Evolutionary conservation across 345 rosid genomes (phyloP).

Genomic region (Corchorus olitorius): DNA sequence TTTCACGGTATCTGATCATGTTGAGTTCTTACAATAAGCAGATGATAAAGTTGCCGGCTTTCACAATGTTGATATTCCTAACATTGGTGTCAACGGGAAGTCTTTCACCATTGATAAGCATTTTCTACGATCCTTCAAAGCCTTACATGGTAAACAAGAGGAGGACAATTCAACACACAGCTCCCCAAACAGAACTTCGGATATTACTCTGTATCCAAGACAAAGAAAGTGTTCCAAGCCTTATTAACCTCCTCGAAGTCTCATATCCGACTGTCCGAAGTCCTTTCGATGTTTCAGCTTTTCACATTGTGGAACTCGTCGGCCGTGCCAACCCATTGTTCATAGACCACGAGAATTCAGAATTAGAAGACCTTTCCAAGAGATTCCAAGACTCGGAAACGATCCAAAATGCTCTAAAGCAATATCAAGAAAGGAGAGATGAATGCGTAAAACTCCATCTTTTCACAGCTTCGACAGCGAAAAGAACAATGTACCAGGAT

Average conservation of each 20-base stretch:
- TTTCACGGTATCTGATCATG: not conserved
- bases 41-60: slow-evolving; percentile 39
- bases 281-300: slow-evolving; percentile 50
- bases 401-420: slow-evolving; percentile 43
- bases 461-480: slow-evolving; percentile 53
- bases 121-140: slow-evolving; percentile 69
- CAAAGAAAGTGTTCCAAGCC: slow-evolving; percentile 39
- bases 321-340: slow-evolving; percentile 61
- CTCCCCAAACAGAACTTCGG: slow-evolving; percentile 41
- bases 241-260: slow-evolving; percentile 58
- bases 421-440: slow-evolving; percentile 40
- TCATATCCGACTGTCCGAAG: slow-evolving; percentile 47
- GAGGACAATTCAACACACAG: slow-evolving; percentile 75
- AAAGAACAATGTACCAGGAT: slow-evolving; percentile 70
- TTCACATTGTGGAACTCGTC: slow-evolving; percentile 54
- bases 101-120: slow-evolving; percentile 46
- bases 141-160: slow-evolving; percentile 69
- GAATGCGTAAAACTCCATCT: slow-evolving; percentile 38
- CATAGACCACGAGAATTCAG: slow-evolving; percentile 43
- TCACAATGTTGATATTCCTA: slow-evolving; percentile 47
- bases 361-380: not conserved
- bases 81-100: slow-evolving; percentile 35
- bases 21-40: slow-evolving; percentile 14
- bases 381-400: slow-evolving; percentile 24
- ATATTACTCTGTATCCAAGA: slow-evolving; percentile 54